phyloP scores from a whole-genome alignment of 805 yeast species.

The Clavispora phyllophila region DNA sequence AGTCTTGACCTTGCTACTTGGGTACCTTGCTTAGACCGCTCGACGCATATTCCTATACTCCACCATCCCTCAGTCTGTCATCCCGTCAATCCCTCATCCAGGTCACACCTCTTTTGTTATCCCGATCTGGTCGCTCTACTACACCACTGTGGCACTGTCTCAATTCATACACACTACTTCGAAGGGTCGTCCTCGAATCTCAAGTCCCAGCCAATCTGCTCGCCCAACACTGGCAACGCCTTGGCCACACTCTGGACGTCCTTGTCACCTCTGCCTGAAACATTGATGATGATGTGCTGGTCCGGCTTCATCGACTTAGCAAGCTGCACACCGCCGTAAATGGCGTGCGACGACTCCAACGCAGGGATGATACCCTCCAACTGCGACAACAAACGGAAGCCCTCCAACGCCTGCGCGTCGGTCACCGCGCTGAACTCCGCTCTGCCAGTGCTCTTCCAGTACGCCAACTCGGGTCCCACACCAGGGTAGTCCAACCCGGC shows the following conservation, averaged over 20 bases:
- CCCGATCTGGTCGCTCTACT: too few species aligned
- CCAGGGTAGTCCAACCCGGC: constrained; percentile 99
- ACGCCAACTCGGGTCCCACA: constrained; percentile 96
- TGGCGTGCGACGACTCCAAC: constrained; percentile 94
- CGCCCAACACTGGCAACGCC: constrained; percentile 83
- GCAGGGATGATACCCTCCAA: constrained; percentile 99
- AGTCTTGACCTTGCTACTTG: too few species aligned
- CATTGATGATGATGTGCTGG: constrained; percentile 77
- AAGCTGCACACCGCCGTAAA: constrained; percentile 81
- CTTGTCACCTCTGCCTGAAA: constrained; percentile 98
- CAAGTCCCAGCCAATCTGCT: constrained; percentile 91
- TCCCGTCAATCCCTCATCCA: too few species aligned
- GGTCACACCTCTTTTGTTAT: too few species aligned
- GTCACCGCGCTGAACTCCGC: constrained; percentile 89
- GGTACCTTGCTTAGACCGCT: too few species aligned
- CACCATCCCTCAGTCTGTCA: too few species aligned
- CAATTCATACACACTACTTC: constrained; percentile 21
- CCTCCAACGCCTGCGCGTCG: constrained; percentile 90
- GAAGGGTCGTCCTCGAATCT: constrained; percentile 64
- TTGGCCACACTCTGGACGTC: constrained; percentile 98
- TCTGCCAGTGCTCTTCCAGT: constrained; percentile 92
- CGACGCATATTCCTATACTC: too few species aligned
- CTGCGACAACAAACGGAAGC: constrained; percentile 84
- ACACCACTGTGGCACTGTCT: too few species aligned
- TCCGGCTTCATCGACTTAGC: constrained; percentile 80